Percentiles rank a stretch among this genome's conserved stretches.
Evolutionary conservation across 345 rosid species (phyloP).

Genomic region (Euclidium syriacum): DNA sequence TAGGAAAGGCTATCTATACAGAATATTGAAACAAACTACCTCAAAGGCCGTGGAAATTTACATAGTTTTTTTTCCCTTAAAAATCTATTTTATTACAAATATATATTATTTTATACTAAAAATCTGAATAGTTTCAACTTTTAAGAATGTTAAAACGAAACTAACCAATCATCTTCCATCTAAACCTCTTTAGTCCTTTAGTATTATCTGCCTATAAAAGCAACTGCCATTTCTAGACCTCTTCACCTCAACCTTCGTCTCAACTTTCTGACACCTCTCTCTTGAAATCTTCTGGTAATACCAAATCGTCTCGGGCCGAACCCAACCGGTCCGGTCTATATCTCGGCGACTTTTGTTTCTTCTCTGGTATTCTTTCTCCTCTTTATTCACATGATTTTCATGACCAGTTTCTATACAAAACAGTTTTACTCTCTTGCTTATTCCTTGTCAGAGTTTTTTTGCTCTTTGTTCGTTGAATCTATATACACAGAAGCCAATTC

Average conservation of each 20-base stretch:
- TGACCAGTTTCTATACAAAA: background rate
- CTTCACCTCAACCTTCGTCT: conserved; percentile 18
- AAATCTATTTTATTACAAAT: background rate
- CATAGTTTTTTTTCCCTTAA: background rate
- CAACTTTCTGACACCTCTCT: background rate
- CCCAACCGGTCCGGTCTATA: background rate
- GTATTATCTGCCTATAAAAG: conserved; percentile 24
- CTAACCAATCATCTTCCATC: conserved; percentile 6
- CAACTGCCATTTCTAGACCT: background rate
- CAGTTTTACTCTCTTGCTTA: too few relatives aligned
- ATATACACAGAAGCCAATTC: too few relatives aligned
- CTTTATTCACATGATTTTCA: conserved; percentile 8
- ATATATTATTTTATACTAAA: background rate
- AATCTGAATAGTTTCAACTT: background rate
- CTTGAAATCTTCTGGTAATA: background rate
- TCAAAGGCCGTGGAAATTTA: background rate
- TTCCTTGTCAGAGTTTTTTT: too few relatives aligned
- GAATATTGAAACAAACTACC: background rate
- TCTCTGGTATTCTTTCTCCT: conserved; percentile 10
- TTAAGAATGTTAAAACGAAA: background rate
- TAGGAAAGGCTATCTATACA: background rate
- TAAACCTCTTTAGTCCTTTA: too few relatives aligned
- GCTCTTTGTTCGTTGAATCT: too few relatives aligned
- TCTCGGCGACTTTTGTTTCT: background rate
- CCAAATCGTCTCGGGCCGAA: background rate